These are phyloP conservation scores for Cutaneotrichosporon sp. DNA, from an alignment of 1,284 basidiomycete species.

Conservation along the genomic window DNA sequence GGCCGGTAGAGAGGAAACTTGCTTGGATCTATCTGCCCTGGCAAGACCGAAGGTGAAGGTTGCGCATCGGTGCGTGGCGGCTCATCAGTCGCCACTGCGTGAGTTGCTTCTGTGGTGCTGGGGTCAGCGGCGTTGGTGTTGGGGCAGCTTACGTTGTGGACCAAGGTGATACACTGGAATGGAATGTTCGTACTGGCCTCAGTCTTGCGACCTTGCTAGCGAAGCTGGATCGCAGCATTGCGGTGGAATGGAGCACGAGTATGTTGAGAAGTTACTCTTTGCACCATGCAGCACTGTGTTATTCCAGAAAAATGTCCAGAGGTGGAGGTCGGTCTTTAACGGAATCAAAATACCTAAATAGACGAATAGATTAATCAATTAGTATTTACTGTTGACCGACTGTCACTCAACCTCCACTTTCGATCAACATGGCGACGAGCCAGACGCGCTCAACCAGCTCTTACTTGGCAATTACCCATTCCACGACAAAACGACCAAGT, in stretches of 20 bases:
- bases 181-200: not conserved
- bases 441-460: not conserved
- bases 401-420: conserved; percentile 2
- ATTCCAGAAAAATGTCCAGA: conserved; percentile 6
- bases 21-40: conserved; percentile 4
- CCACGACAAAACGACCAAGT: too few relatives aligned
- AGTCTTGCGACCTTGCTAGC: conserved; percentile 13
- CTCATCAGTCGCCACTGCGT: not conserved
- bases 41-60: not conserved
- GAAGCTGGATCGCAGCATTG: conserved; percentile 22
- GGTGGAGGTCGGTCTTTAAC: conserved; percentile 11
- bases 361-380: not conserved
- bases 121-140: not conserved
- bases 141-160: not conserved
- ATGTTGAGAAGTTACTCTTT: too few relatives aligned
- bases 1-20: conserved; percentile 21
- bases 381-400: not conserved
- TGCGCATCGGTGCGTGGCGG: not conserved
- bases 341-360: conserved; percentile 9
- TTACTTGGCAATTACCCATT: not conserved
- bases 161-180: not conserved
- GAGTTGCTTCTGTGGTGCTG: not conserved
- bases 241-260: not conserved
- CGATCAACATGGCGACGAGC: too few relatives aligned
- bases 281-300: too few relatives aligned